Percentiles rank a stretch among this genome's conserved stretches.
Evolutionary conservation across 495 filamentous ascomycete species (phyloP).

Genomic region (Aspergillus asperescens): DNA sequence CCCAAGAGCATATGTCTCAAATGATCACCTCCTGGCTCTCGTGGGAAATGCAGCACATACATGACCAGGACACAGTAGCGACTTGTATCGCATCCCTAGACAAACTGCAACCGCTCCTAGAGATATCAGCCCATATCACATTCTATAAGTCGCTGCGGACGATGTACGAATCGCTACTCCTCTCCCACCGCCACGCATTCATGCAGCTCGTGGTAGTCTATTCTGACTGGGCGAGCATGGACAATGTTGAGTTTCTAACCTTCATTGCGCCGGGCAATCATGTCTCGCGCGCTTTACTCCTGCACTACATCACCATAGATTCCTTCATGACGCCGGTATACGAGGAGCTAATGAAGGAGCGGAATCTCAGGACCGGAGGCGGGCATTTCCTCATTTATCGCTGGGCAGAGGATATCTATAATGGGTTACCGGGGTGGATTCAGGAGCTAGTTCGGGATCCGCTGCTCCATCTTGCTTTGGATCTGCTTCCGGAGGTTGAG

Average conservation of each 20-base stretch:
- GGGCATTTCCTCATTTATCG: slow-evolving; percentile 11
- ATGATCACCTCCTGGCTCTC: slow-evolving; percentile 27
- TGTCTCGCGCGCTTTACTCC: slow-evolving; percentile 44
- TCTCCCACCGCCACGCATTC: slow-evolving; percentile 29
- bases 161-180: slow-evolving; percentile 17
- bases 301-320: slow-evolving; percentile 56
- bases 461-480: background rate
- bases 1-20: slow-evolving; percentile 27
- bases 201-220: background rate
- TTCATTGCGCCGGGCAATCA: slow-evolving; percentile 48
- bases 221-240: background rate
- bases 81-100: background rate
- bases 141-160: slow-evolving; percentile 17
- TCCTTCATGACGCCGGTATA: slow-evolving; percentile 46
- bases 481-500: background rate
- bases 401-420: slow-evolving; percentile 18
- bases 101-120: background rate
- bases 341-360: background rate
- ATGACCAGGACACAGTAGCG: slow-evolving; percentile 29
- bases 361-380: background rate
- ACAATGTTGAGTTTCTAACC: slow-evolving; percentile 47
- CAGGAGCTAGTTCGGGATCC: slow-evolving; percentile 3
- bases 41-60: slow-evolving; percentile 20
- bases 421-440: slow-evolving; percentile 10
- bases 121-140: slow-evolving; percentile 8